Conservation (phyloP, 2,329 filamentous ascomycete species). For the Sclerotinia trifoliorum region DNA sequence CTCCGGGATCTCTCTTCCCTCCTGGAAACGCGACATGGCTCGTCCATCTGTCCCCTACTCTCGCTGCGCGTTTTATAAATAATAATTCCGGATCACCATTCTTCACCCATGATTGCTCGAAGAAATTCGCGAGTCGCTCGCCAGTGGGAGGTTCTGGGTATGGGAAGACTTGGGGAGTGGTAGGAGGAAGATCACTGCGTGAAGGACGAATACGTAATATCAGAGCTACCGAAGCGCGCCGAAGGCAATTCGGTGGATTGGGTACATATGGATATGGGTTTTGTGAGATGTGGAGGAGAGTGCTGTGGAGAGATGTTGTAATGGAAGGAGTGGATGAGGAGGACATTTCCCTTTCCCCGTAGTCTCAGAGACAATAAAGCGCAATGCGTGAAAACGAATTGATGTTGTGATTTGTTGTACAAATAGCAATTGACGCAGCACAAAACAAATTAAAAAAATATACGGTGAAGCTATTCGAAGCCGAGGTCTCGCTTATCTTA, state of each 20-base stretch:
- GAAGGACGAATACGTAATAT: constrained; percentile 61
- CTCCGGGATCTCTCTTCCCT: constrained; percentile 63
- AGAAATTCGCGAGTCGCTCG: constrained; percentile 51
- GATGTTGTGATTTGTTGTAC: constrained; percentile 7
- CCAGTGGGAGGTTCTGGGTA: constrained; percentile 33
- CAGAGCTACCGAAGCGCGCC: constrained; percentile 63
- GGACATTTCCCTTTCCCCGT: constrained; percentile 21
- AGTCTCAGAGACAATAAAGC: neutral
- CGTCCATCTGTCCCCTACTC: constrained; percentile 67
- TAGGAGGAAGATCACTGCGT: constrained; percentile 52
- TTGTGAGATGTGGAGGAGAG: constrained; percentile 41
- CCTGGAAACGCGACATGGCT: constrained; percentile 68
- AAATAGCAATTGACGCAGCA: neutral
- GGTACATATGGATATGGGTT: constrained; percentile 50
- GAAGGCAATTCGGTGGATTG: constrained; percentile 43
- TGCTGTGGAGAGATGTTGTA: constrained; percentile 34
- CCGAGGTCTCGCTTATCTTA: constrained; percentile 24
- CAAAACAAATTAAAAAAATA: neutral
- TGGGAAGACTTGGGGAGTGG: constrained; percentile 23
- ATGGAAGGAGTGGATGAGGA: constrained; percentile 22
- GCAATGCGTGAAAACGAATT: neutral
- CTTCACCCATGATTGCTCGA: constrained; percentile 62
- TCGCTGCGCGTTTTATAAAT: constrained; percentile 67
- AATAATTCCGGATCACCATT: constrained; percentile 66
- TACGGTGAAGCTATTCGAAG: neutral